Evolutionary conservation across 169 alveolate species (phyloP).

Genomic region (Eimeria falciformis): DNA sequence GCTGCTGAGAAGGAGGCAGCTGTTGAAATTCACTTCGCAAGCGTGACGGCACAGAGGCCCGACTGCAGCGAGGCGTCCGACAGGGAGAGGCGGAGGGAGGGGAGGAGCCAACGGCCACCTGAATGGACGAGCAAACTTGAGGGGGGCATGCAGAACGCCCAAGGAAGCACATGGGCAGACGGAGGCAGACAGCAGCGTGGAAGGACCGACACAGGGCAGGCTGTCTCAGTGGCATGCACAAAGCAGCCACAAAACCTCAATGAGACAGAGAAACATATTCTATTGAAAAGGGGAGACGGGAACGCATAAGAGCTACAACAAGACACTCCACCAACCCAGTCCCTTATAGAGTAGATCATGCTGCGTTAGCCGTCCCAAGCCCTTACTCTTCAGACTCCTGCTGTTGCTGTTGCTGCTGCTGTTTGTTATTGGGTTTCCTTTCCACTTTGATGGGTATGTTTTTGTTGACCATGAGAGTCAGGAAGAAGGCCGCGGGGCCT

Average conservation of each 20-base stretch:
- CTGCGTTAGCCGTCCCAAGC: neutral
- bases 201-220: neutral
- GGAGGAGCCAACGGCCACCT: too few species aligned
- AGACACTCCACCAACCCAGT: neutral
- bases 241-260: neutral
- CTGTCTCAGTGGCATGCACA: neutral
- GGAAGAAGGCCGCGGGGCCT: neutral
- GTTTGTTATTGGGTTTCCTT: neutral
- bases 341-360: neutral
- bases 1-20: neutral
- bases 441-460: neutral
- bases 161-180: too few species aligned
- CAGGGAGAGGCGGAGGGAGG: too few species aligned
- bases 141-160: too few species aligned
- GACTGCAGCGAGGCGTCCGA: neutral
- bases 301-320: neutral
- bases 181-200: too few species aligned
- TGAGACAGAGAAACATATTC: neutral
- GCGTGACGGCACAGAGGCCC: neutral
- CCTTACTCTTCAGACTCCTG: conserved; percentile 26
- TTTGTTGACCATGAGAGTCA: conserved; percentile 26
- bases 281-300: neutral
- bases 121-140: too few species aligned
- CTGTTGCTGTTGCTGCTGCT: conserved; percentile 23
- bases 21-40: neutral